Evolutionary conservation across 495 filamentous ascomycete genomes (phyloP), one percentile per base, ranked within the genome.

Genomic region (Mycothermus thermophilus): DNA sequence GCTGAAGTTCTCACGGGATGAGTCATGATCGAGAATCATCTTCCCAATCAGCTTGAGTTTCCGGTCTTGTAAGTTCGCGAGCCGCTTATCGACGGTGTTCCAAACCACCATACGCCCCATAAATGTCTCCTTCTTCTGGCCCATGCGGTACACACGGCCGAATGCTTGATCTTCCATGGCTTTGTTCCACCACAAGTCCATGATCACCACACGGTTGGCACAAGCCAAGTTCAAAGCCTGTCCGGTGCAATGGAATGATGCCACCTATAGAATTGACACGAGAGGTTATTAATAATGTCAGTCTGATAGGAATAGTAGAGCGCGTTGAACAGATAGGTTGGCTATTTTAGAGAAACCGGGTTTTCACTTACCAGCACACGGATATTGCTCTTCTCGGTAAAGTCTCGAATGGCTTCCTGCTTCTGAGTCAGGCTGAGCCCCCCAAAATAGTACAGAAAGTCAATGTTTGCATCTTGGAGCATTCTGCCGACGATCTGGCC

Each of bases 171-270:
- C 34, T 25, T 62, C 59, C 1, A 51, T 26, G 0, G 40, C 47
- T 0, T 28, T 57, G 34, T 79, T 78, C 70, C 71, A 80, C 72
- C 72, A 78, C 0, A 67, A 57, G 35, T 78, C 75, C 0, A 75
- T 34, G 1, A 66, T 55, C 11, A 77, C 68, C 29, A 75, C 71
- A 21, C 72, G 64, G 32, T 69, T 73, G 0, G 72, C 74, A 28
- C 54, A 53, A 0, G 70, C 64, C 14, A 78, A 50, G 24, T 77
- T 73, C 3, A 76, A 51, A 1, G 65, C 62, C 9, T 55, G 53
- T 0, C 63, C 66, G 0, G 69, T 67, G n/a, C 57, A 58, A 17
- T 55, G 60, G 1, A 69, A 43, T 2, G 58, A 59, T 0, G 62
- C 54, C 6, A 77, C 47, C 45, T 3, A 49, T 34, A 4, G 38